Percentiles rank a stretch among this genome's conserved stretches.
These are phyloP conservation scores for Candida easanensis DNA, from an alignment of 805 yeast species.

Conservation along the genomic window DNA sequence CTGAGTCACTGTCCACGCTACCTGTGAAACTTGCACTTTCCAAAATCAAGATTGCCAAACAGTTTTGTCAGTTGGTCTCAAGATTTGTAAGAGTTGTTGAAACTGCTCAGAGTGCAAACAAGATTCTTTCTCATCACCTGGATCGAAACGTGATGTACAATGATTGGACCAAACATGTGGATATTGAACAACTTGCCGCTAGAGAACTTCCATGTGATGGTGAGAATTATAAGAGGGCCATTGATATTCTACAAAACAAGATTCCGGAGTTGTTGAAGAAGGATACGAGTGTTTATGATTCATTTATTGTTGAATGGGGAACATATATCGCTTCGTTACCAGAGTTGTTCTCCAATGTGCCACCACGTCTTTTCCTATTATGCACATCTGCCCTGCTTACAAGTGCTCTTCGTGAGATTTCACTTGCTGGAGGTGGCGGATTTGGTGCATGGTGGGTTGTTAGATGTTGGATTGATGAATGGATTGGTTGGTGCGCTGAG, in stretches of 20 bases:
- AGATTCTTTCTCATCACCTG: slow-evolving; percentile 39
- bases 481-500: slow-evolving; percentile 64
- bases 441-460: slow-evolving; percentile 77
- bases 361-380: slow-evolving; percentile 55
- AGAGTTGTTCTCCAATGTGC: slow-evolving; percentile 43
- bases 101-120: slow-evolving; percentile 48
- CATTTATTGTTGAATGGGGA: slow-evolving; percentile 29
- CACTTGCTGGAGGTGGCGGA: slow-evolving; percentile 53
- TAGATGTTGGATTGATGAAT: slow-evolving; percentile 75
- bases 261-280: slow-evolving; percentile 32
- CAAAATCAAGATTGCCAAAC: slow-evolving; percentile 52
- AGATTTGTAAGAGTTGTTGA: slow-evolving; percentile 54
- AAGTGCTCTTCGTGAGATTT: slow-evolving; percentile 58
- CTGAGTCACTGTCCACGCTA: slow-evolving; percentile 39
- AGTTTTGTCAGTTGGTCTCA: slow-evolving; percentile 50
- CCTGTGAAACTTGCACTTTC: slow-evolving; percentile 49
- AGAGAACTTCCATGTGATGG: slow-evolving; percentile 52
- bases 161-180: slow-evolving; percentile 55
- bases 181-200: slow-evolving; percentile 41
- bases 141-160: slow-evolving; percentile 50
- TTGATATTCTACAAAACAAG: slow-evolving; percentile 35
- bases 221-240: slow-evolving; percentile 31
- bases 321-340: slow-evolving; percentile 42
- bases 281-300: slow-evolving; percentile 12
- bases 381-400: slow-evolving; percentile 53